A percentile compares a stretch with the other conserved stretches of the same genome.
Evolutionary conservation across 352 stramenopile species (phyloP).

Genomic region (Hyaloperonospora arabidopsidis): DNA sequence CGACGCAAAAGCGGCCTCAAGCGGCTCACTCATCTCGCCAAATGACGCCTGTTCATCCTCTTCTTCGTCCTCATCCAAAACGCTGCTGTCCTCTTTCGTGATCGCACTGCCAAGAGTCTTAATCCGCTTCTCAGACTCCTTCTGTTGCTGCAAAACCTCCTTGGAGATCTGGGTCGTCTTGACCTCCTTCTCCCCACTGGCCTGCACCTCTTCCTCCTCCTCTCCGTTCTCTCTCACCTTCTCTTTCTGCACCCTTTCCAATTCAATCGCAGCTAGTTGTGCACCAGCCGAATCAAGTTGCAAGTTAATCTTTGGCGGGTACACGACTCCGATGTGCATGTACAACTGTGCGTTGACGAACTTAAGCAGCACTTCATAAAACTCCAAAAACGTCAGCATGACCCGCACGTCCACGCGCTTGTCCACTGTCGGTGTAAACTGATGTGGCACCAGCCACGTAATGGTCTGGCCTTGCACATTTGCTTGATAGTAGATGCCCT

Average conservation of each 20-base stretch:
- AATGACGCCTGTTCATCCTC: constrained; percentile 60
- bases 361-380: constrained; percentile 97
- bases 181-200: constrained; percentile 17
- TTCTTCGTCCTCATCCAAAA: constrained; percentile 67
- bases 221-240: constrained; percentile 23
- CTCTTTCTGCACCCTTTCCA: constrained; percentile 46
- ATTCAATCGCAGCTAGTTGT: constrained; percentile 59
- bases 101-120: constrained; percentile 52
- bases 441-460: constrained; percentile 97
- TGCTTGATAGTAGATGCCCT: constrained; percentile 98
- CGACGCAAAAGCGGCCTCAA: constrained; percentile 84
- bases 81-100: constrained; percentile 28
- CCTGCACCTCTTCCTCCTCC: constrained; percentile 26
- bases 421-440: constrained; percentile 95
- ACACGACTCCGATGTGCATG: constrained; percentile 88
- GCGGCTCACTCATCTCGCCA: constrained; percentile 83
- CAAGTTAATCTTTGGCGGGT: constrained; percentile 90
- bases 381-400: constrained; percentile 99
- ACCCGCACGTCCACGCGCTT: constrained; percentile 97
- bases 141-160: constrained; percentile 65
- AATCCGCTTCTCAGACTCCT: constrained; percentile 84
- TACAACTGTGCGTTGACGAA: constrained; percentile 99
- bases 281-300: constrained; percentile 67
- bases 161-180: constrained; percentile 26
- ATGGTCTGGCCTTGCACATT: constrained; percentile 89